Base-by-base conservation (phyloP, 306 rosid genomes). In the Malus domestica region DNA sequence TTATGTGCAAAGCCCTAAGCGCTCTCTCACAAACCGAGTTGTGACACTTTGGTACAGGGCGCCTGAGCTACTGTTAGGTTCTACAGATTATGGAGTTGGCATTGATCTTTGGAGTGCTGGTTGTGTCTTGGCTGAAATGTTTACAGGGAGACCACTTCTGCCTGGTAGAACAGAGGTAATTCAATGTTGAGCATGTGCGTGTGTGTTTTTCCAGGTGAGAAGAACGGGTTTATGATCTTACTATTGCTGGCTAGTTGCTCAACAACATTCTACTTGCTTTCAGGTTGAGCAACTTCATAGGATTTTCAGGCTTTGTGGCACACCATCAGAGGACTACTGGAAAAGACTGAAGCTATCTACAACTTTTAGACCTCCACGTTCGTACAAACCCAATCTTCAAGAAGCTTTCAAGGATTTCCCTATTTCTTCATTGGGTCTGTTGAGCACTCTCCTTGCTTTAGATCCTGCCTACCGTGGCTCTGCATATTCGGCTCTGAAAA, bases 21-120 rank as follows among this genome's bases (percentile, higher is more conserved):
- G 32, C 2, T 85, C 87, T 80, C 95, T 92, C 72, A 94, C 98
- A 22, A 94, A 85, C 76, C 87, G 96, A 79, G 98, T 94, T 72
- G 98, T 94, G 85, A 94, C 98, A 2, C 90, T 94, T 45, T 92
- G 97, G 98, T 94, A 94, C 76, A 78, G 97, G 86, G 90, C 98
- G 70, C 96, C 96, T 10, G 98, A 95, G 83, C 80, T 95, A 23
- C 83, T 95, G 68, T 78, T 95, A 80, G 98, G 98, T 70, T 80
- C 96, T 67, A 92, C 90, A 1, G 51, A 80, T 70, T 95, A 92
- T 80, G 97, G 93, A 51, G 89, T 86, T 20, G 97, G 97, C 66
- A 83, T 95, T 71, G 98, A 95, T 82, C 88, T 95, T 60, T 95
- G 98, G 98, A 95, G 98, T 84, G 97, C 85, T 58, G 98, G 98